phyloP scores from a whole-genome alignment of 805 yeast species.

The Hyphopichia homilentoma region DNA sequence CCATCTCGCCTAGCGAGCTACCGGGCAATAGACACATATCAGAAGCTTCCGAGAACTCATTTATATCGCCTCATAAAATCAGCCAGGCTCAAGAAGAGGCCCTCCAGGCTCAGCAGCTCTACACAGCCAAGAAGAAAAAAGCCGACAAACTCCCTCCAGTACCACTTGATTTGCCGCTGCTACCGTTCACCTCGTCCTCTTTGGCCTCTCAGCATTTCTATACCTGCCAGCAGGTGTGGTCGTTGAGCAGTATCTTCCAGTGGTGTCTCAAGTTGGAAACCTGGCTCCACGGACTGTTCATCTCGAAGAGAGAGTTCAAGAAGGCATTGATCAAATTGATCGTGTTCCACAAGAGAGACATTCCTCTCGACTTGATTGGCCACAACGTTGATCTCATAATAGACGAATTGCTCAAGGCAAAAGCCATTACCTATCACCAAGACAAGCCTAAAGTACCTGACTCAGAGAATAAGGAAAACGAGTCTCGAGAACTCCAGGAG shows the following conservation, averaged over 20 bases:
- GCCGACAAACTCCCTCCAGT: constrained; percentile 37
- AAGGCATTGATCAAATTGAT: constrained; percentile 49
- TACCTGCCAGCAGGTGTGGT: constrained; percentile 44
- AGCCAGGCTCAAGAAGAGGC: constrained; percentile 17
- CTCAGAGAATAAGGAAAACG: background rate
- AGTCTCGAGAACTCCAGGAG: background rate
- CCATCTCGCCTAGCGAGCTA: constrained; percentile 6
- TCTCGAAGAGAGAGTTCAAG: constrained; percentile 50
- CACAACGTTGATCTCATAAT: constrained; percentile 49
- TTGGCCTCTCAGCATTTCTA: constrained; percentile 47
- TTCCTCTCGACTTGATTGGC: constrained; percentile 48
- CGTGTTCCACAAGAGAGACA: constrained; percentile 47
- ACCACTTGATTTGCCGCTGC: constrained; percentile 48
- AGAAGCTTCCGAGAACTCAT: constrained; percentile 24
- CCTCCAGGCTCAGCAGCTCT: constrained; percentile 2
- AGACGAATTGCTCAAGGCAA: constrained; percentile 35
- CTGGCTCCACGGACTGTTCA: constrained; percentile 51
- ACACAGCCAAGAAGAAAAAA: constrained; percentile 10
- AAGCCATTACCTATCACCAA: constrained; percentile 32
- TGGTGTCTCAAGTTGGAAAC: constrained; percentile 52
- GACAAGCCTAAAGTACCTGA: background rate
- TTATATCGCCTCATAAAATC: too few relatives aligned
- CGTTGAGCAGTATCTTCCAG: constrained; percentile 44
- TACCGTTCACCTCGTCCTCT: constrained; percentile 53
- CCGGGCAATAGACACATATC: constrained; percentile 10